Percentiles rank a stretch among this genome's conserved stretches.
Conservation (phyloP, 2,329 filamentous ascomycete species). For the Trichoderma breve region DNA sequence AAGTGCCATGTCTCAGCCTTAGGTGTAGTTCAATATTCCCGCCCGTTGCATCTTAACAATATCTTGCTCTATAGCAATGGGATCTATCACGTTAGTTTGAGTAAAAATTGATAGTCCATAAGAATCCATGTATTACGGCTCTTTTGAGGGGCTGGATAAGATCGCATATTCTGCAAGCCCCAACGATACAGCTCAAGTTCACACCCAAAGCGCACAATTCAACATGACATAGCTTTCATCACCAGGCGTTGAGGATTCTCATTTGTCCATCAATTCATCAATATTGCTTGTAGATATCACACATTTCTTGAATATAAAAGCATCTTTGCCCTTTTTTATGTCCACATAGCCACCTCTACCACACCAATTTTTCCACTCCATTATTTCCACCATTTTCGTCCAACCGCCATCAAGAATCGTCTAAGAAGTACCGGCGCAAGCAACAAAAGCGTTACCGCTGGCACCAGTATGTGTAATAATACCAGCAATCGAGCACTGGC, state of each 20-base stretch:
- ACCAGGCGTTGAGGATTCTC: not conserved
- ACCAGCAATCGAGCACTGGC: constrained; percentile 54
- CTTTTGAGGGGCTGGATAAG: not conserved
- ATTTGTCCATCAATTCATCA: not conserved
- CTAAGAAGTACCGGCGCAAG: constrained; percentile 40
- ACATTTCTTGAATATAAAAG: fast-evolving
- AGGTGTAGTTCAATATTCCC: not conserved
- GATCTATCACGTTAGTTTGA: not conserved
- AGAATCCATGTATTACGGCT: not conserved
- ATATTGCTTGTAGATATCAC: not conserved
- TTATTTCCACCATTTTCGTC: not conserved
- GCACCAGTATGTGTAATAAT: constrained; percentile 70
- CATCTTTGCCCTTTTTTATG: not conserved
- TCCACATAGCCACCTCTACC: not conserved
- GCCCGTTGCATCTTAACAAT: not conserved
- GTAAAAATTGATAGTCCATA: not conserved
- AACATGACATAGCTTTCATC: not conserved
- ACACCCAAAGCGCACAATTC: not conserved
- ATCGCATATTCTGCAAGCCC: not conserved
- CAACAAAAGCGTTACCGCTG: constrained; percentile 65
- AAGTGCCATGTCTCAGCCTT: not conserved
- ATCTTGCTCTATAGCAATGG: not conserved
- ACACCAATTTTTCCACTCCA: not conserved
- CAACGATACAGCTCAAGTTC: not conserved
- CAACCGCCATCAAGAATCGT: not conserved